These are phyloP conservation scores for Raphanus sativus DNA, from an alignment of 345 rosid genomes.

Conservation along the genomic window DNA sequence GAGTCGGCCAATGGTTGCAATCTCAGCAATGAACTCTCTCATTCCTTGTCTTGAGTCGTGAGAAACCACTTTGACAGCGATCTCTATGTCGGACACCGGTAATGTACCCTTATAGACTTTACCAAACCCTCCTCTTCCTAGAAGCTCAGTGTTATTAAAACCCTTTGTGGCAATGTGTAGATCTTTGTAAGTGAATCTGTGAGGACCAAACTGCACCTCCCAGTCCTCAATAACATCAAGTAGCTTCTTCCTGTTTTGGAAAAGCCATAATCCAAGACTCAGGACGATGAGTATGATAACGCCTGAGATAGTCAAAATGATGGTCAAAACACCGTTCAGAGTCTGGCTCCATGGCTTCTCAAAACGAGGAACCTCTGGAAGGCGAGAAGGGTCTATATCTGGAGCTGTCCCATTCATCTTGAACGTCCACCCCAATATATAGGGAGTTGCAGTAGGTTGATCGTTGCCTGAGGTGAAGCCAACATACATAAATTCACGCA, in stretches of 20 bases:
- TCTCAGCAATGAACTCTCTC: no score
- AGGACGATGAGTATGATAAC: neutral
- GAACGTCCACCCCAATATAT: conserved; percentile 15
- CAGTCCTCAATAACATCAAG: neutral
- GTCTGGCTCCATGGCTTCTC: neutral
- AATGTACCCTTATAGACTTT: no score
- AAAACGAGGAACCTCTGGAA: neutral
- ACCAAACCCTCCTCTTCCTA: no score
- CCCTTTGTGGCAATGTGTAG: no score
- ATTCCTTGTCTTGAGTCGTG: no score
- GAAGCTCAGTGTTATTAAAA: no score
- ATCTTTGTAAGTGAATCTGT: no score
- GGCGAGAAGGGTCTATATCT: neutral
- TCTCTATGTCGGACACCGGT: no score
- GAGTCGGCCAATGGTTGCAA: no score
- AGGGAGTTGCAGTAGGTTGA: neutral
- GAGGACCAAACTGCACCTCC: no score
- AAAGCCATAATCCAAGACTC: neutral
- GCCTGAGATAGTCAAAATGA: neutral
- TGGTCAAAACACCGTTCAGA: neutral
- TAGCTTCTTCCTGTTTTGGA: neutral
- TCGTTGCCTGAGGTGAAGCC: neutral
- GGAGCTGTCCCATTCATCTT: conserved; percentile 48
- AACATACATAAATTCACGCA: neutral
- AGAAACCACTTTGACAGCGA: no score